phyloP scores from a whole-genome alignment of 2,329 filamentous ascomycete genomes.

The Cladosporium phlei region DNA sequence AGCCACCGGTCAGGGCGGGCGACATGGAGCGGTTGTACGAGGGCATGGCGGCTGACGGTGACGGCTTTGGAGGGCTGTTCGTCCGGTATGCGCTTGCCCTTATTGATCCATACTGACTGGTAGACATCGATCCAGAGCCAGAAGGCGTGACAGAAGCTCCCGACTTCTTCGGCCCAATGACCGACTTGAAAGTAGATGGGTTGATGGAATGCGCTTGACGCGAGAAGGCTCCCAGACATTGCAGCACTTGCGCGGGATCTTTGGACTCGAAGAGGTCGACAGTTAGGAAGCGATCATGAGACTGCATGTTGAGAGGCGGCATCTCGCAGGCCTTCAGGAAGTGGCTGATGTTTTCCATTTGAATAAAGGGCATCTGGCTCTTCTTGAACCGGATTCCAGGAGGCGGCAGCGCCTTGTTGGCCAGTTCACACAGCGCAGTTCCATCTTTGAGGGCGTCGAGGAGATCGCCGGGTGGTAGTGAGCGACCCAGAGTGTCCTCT shows the following conservation, averaged over 20 bases:
- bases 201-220: constrained; percentile 72
- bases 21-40: constrained; percentile 36
- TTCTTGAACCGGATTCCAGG: constrained; percentile 85
- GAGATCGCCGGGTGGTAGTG: constrained; percentile 67
- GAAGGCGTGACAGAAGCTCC: constrained; percentile 38
- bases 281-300: constrained; percentile 94
- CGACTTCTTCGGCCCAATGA: constrained; percentile 69
- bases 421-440: constrained; percentile 85
- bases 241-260: constrained; percentile 90
- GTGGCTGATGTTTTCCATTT: constrained; percentile 99
- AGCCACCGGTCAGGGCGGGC: constrained; percentile 45
- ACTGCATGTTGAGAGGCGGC: constrained; percentile 77
- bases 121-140: constrained; percentile 16
- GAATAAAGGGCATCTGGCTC: constrained; percentile 93
- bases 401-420: constrained; percentile 71
- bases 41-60: constrained; percentile 26
- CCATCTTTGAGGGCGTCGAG: constrained; percentile 86
- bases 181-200: constrained; percentile 66
- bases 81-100: neutral
- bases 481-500: constrained; percentile 71
- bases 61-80: constrained; percentile 17
- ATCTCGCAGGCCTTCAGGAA: constrained; percentile 85
- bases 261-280: constrained; percentile 95
- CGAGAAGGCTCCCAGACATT: constrained; percentile 89
- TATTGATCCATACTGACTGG: neutral